phyloP scores from a whole-genome alignment of 495 filamentous ascomycete species.

The Haplographium delicatum region DNA sequence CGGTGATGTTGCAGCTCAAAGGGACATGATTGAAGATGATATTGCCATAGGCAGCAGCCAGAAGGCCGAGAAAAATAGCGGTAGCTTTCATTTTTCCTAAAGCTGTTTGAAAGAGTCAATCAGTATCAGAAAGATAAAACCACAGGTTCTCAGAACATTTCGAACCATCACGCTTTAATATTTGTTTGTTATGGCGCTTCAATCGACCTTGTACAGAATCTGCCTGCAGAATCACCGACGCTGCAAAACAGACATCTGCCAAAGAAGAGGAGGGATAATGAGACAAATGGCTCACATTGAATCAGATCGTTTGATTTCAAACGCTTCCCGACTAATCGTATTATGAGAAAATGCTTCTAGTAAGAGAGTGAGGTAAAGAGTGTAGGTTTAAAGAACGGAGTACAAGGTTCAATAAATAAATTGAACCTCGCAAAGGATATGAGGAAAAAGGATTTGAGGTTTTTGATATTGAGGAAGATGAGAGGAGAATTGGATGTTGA shows the following conservation, averaged over 20 bases:
- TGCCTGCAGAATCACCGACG: too few relatives aligned
- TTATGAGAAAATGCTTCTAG: neutral
- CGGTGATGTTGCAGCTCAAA: conserved; percentile 28
- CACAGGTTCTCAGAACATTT: too few relatives aligned
- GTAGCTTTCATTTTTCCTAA: conserved; percentile 16
- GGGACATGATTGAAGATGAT: conserved; percentile 35
- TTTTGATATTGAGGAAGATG: neutral
- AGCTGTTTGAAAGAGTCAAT: conserved; percentile 3
- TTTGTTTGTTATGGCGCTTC: too few relatives aligned
- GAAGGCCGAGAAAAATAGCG: conserved; percentile 20
- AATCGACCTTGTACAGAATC: too few relatives aligned
- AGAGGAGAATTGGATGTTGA: neutral
- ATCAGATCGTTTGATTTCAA: neutral
- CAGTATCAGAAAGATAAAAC: neutral
- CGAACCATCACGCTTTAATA: too few relatives aligned
- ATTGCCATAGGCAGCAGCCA: conserved; percentile 26
- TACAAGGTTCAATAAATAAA: conserved; percentile 5
- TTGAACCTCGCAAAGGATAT: conserved; percentile 9
- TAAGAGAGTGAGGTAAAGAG: neutral
- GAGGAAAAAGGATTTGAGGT: neutral
- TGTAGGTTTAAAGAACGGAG: conserved; percentile 3
- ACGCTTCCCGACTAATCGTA: conserved; percentile 3
- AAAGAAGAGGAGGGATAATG: neutral
- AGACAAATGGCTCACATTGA: conserved; percentile 1
- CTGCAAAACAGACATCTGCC: neutral